Evolutionary conservation across 179 eudicot species (phyloP).

Genomic region (Gypsophila paniculata): DNA sequence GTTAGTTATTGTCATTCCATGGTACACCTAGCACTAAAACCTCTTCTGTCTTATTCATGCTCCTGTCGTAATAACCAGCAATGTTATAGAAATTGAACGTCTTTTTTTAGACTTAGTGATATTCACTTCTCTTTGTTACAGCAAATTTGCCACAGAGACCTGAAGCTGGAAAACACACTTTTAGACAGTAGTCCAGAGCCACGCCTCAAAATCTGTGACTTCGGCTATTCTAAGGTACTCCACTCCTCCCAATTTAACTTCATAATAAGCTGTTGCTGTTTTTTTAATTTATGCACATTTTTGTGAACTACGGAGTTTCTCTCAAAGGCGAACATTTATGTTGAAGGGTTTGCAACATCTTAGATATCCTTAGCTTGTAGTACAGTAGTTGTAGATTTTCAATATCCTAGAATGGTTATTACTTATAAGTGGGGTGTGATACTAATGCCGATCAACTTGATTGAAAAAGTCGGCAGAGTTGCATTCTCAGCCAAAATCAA

Average conservation of each 20-base stretch:
- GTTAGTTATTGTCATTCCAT: slow-evolving; percentile 87
- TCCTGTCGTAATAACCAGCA: not conserved
- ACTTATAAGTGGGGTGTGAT: too few relatives aligned
- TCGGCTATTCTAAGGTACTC: slow-evolving; percentile 82
- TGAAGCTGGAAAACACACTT: slow-evolving; percentile 86
- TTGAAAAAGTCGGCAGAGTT: slow-evolving; percentile 57
- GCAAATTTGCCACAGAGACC: slow-evolving; percentile 91
- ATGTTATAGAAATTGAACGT: not conserved
- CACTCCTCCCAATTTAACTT: not conserved
- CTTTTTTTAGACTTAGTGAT: too few relatives aligned
- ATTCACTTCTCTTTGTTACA: slow-evolving; percentile 27
- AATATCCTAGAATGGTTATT: not conserved
- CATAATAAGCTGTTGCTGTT: not conserved
- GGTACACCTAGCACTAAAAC: slow-evolving; percentile 33
- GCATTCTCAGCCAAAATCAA: slow-evolving; percentile 88
- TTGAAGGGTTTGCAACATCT: too few relatives aligned
- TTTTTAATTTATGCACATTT: not conserved
- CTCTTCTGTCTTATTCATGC: not conserved
- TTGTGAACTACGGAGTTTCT: too few relatives aligned
- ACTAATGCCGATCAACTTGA: not conserved
- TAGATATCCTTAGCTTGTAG: too few relatives aligned
- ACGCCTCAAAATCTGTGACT: slow-evolving; percentile 85
- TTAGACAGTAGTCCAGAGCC: slow-evolving; percentile 62
- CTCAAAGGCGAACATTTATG: too few relatives aligned
- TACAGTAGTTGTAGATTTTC: not conserved